Conservation (phyloP, 176 grass and related monocot genomes). For the Neostapfia colusana region DNA sequence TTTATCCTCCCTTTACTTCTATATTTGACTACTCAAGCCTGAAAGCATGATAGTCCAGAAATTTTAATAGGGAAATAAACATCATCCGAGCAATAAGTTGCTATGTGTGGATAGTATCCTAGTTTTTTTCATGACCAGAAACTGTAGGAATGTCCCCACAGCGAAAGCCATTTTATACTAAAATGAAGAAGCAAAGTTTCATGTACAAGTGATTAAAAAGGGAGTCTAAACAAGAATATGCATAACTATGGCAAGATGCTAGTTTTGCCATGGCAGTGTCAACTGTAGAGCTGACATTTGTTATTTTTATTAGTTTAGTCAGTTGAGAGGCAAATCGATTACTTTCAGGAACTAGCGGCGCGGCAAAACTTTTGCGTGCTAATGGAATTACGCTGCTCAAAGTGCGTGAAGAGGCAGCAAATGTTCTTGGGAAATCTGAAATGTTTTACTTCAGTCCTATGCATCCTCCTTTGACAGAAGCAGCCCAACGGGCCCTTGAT, state of each 20-base stretch:
- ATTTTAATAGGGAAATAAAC: not conserved
- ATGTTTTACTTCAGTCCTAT: conserved; percentile 62
- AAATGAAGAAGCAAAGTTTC: not conserved
- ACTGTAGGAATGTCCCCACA: not conserved
- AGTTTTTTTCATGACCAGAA: not conserved
- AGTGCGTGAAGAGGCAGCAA: conserved; percentile 65
- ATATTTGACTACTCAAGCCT: not conserved
- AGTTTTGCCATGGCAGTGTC: not conserved
- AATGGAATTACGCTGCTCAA: conserved; percentile 78
- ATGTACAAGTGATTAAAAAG: not conserved
- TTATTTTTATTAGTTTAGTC: not conserved
- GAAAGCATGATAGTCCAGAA: not conserved
- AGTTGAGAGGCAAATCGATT: conserved; percentile 32
- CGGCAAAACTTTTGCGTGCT: conserved; percentile 75
- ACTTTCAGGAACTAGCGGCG: conserved; percentile 74
- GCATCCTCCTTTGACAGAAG: conserved; percentile 69
- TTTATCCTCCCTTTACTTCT: conserved; percentile 9
- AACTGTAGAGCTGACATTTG: conserved; percentile 28
- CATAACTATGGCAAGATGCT: not conserved
- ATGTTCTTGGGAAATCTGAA: conserved; percentile 81
- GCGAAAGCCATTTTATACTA: not conserved
- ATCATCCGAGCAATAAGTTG: not conserved
- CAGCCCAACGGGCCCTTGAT: conserved; percentile 78
- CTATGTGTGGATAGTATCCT: not conserved
- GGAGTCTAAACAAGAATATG: not conserved